phyloP scores from a whole-genome alignment of 495 filamentous ascomycete species.

The Ascobolus immersus region DNA sequence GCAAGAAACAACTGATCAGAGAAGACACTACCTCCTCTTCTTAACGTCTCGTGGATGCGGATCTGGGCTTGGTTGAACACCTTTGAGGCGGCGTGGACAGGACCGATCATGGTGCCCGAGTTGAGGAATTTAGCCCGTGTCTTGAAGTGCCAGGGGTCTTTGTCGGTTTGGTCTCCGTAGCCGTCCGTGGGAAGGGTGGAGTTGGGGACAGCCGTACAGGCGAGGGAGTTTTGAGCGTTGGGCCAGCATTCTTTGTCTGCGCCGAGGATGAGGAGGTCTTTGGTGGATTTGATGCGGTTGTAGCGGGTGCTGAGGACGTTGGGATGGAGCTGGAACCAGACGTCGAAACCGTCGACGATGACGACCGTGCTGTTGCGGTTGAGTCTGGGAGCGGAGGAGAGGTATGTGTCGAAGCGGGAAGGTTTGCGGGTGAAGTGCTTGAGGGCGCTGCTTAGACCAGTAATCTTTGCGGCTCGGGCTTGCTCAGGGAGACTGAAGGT shows the following conservation, averaged over 20 bases:
- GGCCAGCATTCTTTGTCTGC: conserved; percentile 10
- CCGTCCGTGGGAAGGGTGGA: not conserved
- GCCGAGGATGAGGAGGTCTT: conserved; percentile 6
- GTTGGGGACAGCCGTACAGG: not conserved
- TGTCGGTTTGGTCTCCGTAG: not conserved
- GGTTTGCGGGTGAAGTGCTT: conserved; percentile 5
- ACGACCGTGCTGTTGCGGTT: conserved; percentile 7
- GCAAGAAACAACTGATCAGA: not conserved
- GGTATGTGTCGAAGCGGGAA: conserved; percentile 4
- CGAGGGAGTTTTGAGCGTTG: not conserved
- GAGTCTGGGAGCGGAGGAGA: conserved; percentile 1
- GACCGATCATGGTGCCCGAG: not conserved
- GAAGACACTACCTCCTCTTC: not conserved
- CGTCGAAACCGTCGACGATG: conserved; percentile 13
- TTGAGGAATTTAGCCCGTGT: not conserved
- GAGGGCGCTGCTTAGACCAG: conserved; percentile 2
- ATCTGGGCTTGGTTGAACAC: not conserved
- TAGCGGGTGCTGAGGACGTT: conserved; percentile 12
- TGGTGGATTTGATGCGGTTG: conserved; percentile 5
- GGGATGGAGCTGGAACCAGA: conserved; percentile 14
- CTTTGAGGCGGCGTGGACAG: not conserved
- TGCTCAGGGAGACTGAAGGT: not conserved
- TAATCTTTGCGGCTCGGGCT: not conserved
- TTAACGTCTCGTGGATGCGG: not conserved
- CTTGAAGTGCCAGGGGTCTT: not conserved